A percentile compares a stretch with the other conserved stretches of the same genome.
Evolutionary conservation across 495 filamentous ascomycete genomes (phyloP).

Genomic region (Neurospora terricola): DNA sequence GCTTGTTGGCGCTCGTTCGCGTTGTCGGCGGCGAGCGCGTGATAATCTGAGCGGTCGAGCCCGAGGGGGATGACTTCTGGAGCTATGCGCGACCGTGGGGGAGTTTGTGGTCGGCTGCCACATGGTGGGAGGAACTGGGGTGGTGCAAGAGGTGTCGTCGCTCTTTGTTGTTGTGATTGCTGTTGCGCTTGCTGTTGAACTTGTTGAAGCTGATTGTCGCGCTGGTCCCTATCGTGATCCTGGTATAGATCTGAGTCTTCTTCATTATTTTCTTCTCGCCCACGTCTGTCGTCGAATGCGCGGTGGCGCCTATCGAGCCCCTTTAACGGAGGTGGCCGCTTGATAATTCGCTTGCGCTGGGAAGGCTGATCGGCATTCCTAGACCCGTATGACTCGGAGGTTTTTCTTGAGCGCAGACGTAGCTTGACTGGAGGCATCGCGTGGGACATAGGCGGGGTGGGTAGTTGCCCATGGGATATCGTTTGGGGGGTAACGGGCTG

Average conservation of each 20-base stretch:
- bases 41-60: slow-evolving; percentile 54
- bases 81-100: slow-evolving; percentile 54
- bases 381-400: slow-evolving; percentile 10
- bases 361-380: slow-evolving; percentile 9
- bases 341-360: slow-evolving; percentile 39
- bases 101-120: slow-evolving; percentile 43
- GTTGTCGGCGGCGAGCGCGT: slow-evolving; percentile 35
- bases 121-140: slow-evolving; percentile 13
- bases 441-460: slow-evolving; percentile 41
- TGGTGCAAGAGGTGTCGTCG: slow-evolving; percentile 3
- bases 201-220: slow-evolving; percentile 3
- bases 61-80: slow-evolving; percentile 61
- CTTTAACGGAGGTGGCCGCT: slow-evolving; percentile 36
- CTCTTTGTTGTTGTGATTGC: background rate
- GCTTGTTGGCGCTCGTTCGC: slow-evolving; percentile 21
- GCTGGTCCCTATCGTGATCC: slow-evolving; percentile 20
- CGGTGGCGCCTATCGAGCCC: slow-evolving; percentile 56
- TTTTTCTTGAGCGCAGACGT: slow-evolving; percentile 36
- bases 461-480: slow-evolving; percentile 43
- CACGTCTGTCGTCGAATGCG: slow-evolving; percentile 42
- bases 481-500: slow-evolving; percentile 34
- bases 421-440: slow-evolving; percentile 37
- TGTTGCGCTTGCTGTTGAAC: background rate
- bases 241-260: slow-evolving; percentile 11
- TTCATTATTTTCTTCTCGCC: slow-evolving; percentile 28